phyloP scores from a whole-genome alignment of 805 yeast genomes.

The Candida loeiensis region DNA sequence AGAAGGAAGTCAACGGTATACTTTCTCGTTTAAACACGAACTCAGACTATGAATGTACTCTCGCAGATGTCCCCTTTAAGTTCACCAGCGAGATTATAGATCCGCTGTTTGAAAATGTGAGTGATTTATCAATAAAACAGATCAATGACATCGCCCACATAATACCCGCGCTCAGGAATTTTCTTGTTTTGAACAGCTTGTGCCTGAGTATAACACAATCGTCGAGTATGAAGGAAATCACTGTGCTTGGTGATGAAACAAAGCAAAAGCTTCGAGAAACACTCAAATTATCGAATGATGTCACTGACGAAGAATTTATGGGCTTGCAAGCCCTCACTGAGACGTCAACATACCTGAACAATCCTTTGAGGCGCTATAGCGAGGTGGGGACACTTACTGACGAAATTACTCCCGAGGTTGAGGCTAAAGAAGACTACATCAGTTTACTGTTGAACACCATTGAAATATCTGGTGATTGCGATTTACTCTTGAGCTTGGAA shows the following conservation, averaged over 20 bases:
- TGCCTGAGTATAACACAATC: constrained; percentile 4
- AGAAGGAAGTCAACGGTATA: constrained; percentile 3
- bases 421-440: constrained; percentile 10
- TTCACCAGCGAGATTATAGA: constrained; percentile 10
- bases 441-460: constrained; percentile 20
- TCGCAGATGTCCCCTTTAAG: constrained; percentile 5
- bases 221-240: constrained; percentile 7
- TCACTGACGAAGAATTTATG: constrained; percentile 37
- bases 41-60: constrained; percentile 5
- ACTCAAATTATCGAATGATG: constrained; percentile 32
- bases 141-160: constrained; percentile 23
- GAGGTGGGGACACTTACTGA: constrained; percentile 28
- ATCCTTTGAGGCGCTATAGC: constrained; percentile 9
- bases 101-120: constrained; percentile 21
- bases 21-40: constrained; percentile 11
- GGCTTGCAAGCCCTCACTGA: constrained; percentile 31
- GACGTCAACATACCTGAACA: constrained; percentile 14
- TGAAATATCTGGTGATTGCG: constrained; percentile 23
- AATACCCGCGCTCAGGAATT: constrained; percentile 31
- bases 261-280: constrained; percentile 32
- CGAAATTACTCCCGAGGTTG: constrained; percentile 15
- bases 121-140: constrained; percentile 20
- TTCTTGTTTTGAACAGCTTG: constrained; percentile 25
- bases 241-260: constrained; percentile 19
- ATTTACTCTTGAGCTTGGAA: constrained; percentile 19